phyloP scores from a whole-genome alignment of 345 rosid species.

The Trapa bicornis region DNA sequence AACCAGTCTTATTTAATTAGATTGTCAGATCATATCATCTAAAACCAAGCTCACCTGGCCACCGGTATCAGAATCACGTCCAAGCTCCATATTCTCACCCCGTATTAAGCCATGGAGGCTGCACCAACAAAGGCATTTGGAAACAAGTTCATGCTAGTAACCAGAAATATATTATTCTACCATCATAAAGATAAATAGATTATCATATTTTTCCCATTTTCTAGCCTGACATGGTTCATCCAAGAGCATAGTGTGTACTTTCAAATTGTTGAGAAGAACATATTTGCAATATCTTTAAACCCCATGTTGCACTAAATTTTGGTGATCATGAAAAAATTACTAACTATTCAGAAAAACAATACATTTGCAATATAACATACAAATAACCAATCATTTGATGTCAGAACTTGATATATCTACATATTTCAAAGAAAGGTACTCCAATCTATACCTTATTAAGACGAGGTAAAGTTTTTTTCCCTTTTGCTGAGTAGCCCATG shows the following conservation, averaged over 20 bases:
- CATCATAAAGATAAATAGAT: neutral
- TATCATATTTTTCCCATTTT: neutral
- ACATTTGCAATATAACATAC: no score
- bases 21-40: neutral
- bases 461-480: constrained; percentile 20
- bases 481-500: constrained; percentile 35
- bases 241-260: neutral
- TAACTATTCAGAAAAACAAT: no score
- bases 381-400: neutral
- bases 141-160: neutral
- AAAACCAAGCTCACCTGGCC: constrained; percentile 13
- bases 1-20: neutral
- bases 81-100: constrained; percentile 45
- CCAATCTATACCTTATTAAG: constrained; percentile 23
- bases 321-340: no score
- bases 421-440: neutral
- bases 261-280: no score
- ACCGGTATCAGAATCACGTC: constrained; percentile 35
- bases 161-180: neutral
- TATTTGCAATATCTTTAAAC: no score
- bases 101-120: constrained; percentile 40
- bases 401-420: neutral
- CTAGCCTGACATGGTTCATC: neutral
- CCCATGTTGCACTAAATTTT: no score
- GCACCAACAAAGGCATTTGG: constrained; percentile 10